phyloP scores from a whole-genome alignment of 768 basidiomycete species.

The Pulveroboletus sp. region DNA sequence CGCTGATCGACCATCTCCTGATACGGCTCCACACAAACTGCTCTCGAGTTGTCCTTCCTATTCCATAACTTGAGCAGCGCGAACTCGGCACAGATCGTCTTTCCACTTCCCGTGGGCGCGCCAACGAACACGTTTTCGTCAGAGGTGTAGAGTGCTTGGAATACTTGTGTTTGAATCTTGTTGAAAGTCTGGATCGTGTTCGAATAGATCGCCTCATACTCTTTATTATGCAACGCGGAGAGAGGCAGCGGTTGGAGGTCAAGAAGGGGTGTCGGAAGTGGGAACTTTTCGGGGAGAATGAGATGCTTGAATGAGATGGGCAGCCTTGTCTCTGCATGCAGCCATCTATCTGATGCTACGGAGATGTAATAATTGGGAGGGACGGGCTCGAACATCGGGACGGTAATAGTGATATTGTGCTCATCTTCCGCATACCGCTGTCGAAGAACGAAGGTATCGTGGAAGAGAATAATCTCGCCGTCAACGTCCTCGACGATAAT shows the following conservation, averaged over 20 bases:
- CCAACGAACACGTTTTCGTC: conserved; percentile 97
- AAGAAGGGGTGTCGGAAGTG: conserved; percentile 84
- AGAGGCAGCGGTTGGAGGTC: conserved; percentile 89
- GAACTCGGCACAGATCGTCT: conserved; percentile 97
- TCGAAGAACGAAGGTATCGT: conserved; percentile 87
- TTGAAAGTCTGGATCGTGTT: conserved; percentile 83
- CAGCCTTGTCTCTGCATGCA: conserved; percentile 90
- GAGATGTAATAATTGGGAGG: conserved; percentile 99
- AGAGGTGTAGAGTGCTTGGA: conserved; percentile 94
- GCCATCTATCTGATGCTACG: conserved; percentile 90
- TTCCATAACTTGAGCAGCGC: conserved; percentile 95
- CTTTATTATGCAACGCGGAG: conserved; percentile 88
- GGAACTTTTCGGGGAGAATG: conserved; percentile 96
- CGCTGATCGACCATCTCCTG: conserved; percentile 96
- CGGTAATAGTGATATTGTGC: conserved; percentile 90
- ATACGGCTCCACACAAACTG: conserved; percentile 94
- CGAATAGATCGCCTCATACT: conserved; percentile 84
- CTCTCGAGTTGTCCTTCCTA: conserved; percentile 71
- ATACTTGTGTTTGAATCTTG: conserved; percentile 99
- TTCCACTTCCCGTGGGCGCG: conserved; percentile 94
- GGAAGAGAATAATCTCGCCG: conserved; percentile 93
- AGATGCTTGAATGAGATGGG: conserved; percentile 98
- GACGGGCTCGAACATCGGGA: conserved; percentile 95
- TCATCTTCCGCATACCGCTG: conserved; percentile 91
- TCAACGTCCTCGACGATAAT: conserved; percentile 97